Conservation (phyloP, 768 basidiomycete species). For the Auriscalpium orientale region DNA sequence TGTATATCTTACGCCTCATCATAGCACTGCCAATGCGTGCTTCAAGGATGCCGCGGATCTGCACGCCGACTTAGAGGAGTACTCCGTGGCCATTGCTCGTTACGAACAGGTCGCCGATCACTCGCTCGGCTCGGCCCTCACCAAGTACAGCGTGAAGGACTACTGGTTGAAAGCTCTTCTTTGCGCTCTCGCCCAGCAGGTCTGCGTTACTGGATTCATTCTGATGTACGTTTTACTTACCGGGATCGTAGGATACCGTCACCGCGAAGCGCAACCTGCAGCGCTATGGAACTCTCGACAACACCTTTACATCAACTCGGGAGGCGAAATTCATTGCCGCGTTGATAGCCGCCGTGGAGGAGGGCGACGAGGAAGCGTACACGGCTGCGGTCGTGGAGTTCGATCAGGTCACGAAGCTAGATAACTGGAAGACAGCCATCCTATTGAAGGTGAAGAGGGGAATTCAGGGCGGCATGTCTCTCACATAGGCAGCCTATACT, state of each 20-base stretch:
- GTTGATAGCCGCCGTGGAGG: slow-evolving; percentile 71
- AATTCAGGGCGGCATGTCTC: slow-evolving; percentile 49
- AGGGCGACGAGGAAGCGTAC: slow-evolving; percentile 64
- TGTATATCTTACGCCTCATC: slow-evolving; percentile 2
- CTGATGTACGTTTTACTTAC: neutral
- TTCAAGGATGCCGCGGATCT: slow-evolving; percentile 96
- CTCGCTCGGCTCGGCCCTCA: slow-evolving; percentile 71
- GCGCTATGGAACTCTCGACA: slow-evolving; percentile 76
- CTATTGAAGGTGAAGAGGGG: slow-evolving; percentile 84
- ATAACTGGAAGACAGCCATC: slow-evolving; percentile 93
- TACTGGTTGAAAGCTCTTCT: slow-evolving; percentile 87
- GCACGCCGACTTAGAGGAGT: slow-evolving; percentile 84
- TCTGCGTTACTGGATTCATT: slow-evolving; percentile 34
- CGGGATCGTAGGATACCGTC: slow-evolving; percentile 63
- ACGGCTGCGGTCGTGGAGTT: slow-evolving; percentile 85
- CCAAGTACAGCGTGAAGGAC: slow-evolving; percentile 98
- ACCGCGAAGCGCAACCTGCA: slow-evolving; percentile 73
- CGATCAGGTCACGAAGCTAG: slow-evolving; percentile 87
- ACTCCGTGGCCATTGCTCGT: slow-evolving; percentile 72
- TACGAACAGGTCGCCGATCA: slow-evolving; percentile 89
- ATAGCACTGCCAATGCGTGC: slow-evolving; percentile 90
- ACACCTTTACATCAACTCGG: slow-evolving; percentile 78
- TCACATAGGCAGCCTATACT: slow-evolving; percentile 12
- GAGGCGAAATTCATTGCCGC: slow-evolving; percentile 84
- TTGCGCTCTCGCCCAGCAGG: slow-evolving; percentile 83